Conservation (phyloP, 768 basidiomycete genomes). For the Dioszegia aurantiaca region DNA sequence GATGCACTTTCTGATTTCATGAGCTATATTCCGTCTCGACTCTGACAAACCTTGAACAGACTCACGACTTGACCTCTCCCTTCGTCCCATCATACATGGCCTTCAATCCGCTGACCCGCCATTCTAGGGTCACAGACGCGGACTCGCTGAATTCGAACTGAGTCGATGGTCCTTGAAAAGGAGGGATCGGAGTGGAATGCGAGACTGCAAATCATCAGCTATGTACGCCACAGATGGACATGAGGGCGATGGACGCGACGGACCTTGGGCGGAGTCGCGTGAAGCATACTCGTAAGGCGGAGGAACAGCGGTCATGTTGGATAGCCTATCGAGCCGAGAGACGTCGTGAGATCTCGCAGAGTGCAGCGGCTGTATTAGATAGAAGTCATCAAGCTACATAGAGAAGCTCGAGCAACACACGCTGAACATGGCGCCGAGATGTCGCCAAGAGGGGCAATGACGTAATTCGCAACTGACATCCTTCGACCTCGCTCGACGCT, state of each 20-base stretch:
- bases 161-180: background rate
- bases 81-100: constrained; percentile 70
- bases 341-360: too few relatives aligned
- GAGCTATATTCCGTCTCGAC: too few relatives aligned
- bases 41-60: too few relatives aligned
- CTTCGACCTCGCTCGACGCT: too few relatives aligned
- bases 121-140: constrained; percentile 58
- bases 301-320: constrained; percentile 20
- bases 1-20: constrained; percentile 61
- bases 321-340: background rate
- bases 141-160: constrained; percentile 49
- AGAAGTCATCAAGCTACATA: too few relatives aligned
- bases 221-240: background rate
- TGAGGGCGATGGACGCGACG: background rate
- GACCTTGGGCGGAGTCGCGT: constrained; percentile 26
- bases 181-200: constrained; percentile 1
- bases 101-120: constrained; percentile 70
- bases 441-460: too few relatives aligned
- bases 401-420: too few relatives aligned
- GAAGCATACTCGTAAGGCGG: constrained; percentile 26
- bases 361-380: too few relatives aligned
- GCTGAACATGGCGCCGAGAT: too few relatives aligned
- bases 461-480: too few relatives aligned
- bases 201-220: constrained; percentile 18
- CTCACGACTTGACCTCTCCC: constrained; percentile 53